phyloP scores from a whole-genome alignment of 352 stramenopile species.

The Pythium aristosporum region DNA sequence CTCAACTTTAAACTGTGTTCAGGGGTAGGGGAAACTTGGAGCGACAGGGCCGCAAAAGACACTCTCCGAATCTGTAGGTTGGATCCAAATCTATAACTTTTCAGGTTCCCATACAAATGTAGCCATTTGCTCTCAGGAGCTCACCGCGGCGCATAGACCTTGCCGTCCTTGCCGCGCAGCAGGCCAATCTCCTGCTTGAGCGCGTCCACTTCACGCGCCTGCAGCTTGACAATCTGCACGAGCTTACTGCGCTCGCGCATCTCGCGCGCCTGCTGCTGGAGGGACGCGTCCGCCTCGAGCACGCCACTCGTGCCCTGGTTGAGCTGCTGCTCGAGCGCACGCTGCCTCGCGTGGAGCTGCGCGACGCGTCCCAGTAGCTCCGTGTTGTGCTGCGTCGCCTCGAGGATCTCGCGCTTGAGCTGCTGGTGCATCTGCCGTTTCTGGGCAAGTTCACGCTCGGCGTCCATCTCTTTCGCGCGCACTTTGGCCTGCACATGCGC shows the following conservation, averaged over 20 bases:
- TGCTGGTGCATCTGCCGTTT: constrained; percentile 54
- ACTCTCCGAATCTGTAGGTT: constrained; percentile 8
- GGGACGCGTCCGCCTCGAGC: constrained; percentile 27
- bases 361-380: constrained; percentile 75
- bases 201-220: constrained; percentile 89
- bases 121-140: constrained; percentile 14
- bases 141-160: constrained; percentile 59
- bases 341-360: constrained; percentile 70
- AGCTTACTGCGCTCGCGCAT: constrained; percentile 89
- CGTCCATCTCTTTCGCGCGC: constrained; percentile 67
- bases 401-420: constrained; percentile 73
- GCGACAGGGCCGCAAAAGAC: constrained; percentile 13
- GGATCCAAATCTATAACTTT: constrained; percentile 1
- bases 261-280: constrained; percentile 68
- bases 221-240: constrained; percentile 88
- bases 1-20: constrained; percentile 6
- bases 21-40: constrained; percentile 14
- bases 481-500: constrained; percentile 74
- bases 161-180: constrained; percentile 81
- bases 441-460: constrained; percentile 46
- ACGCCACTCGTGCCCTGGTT: constrained; percentile 46
- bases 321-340: constrained; percentile 84
- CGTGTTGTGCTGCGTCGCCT: constrained; percentile 86
- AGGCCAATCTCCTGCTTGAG: constrained; percentile 90
- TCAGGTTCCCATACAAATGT: constrained; percentile 10